These are phyloP conservation scores for Nitzschia sp. DNA, from an alignment of 108 stramenopile species.

Conservation along the genomic window DNA sequence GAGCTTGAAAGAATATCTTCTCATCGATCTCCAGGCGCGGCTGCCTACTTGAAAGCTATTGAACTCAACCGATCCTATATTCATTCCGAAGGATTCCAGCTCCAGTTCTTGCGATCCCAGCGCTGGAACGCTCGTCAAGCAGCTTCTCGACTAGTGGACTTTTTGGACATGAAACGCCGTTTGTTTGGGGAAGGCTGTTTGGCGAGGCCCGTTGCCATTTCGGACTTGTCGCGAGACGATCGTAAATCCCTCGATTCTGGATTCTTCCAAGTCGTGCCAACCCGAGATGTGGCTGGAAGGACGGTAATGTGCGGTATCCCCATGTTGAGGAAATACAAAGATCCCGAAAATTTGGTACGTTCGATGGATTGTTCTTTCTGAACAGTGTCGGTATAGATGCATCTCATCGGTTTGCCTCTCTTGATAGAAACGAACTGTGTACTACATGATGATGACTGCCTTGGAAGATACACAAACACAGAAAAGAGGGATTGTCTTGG, in stretches of 20 bases:
- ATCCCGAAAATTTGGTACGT: slow-evolving; percentile 17
- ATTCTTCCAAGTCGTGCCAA: slow-evolving; percentile 24
- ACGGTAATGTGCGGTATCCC: slow-evolving; percentile 17
- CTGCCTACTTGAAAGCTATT: slow-evolving; percentile 13
- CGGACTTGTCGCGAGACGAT: slow-evolving; percentile 24
- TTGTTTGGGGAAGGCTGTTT: slow-evolving; percentile 15
- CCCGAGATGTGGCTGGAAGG: slow-evolving; percentile 26
- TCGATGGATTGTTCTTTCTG: not conserved
- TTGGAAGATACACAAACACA: slow-evolving; percentile 25
- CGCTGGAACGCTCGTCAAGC: slow-evolving; percentile 8
- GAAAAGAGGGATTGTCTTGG: slow-evolving; percentile 18
- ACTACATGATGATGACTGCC: slow-evolving; percentile 26
- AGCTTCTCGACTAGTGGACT: slow-evolving; percentile 4
- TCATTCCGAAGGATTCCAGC: slow-evolving; percentile 14
- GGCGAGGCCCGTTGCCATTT: not conserved
- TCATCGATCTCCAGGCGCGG: not conserved
- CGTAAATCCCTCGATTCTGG: slow-evolving; percentile 15
- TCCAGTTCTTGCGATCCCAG: slow-evolving; percentile 22
- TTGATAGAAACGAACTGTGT: slow-evolving; percentile 19
- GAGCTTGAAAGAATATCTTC: slow-evolving; percentile 1
- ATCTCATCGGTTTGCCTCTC: not conserved
- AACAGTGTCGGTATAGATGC: too few relatives aligned
- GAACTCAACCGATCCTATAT: slow-evolving; percentile 7
- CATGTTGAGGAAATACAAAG: slow-evolving; percentile 22
- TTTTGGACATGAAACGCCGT: slow-evolving; percentile 19